Base-by-base conservation (phyloP, 2,329 filamentous ascomycete species). In the Calonectria pseudoreteaudii region DNA sequence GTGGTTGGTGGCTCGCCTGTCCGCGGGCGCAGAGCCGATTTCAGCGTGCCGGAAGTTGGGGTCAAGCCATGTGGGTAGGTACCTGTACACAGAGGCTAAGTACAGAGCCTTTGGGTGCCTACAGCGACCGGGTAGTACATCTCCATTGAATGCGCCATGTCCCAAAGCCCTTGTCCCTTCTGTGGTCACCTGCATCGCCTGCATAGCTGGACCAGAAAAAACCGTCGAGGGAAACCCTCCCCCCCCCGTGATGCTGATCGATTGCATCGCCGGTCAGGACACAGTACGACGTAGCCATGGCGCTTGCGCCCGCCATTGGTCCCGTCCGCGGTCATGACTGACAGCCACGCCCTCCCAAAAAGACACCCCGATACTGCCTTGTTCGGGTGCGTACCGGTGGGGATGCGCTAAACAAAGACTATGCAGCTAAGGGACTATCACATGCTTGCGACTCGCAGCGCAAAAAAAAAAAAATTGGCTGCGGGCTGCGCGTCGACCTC, bases 361-460 rank as follows among this genome's bases (percentile, higher is more conserved):
- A 62, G 11, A 34, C 66, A 66, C 74, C 76, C 78, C 77, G 76
- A 78, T 74, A 71, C 67, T 58, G 58, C 38, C 34, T 44, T 53
- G 28, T 68, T 49, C 77, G 74, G 71, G 73, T 74, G 75, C 69
- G 60, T 78, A 78, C 74, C 76, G 68, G 75, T 74, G 58, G 58
- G 38, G 52, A 53, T 56, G 64, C 68, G 70, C 60, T 53, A 64
- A 72, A 74, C 52, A 68, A 65, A 69, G 70, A 52, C 50, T 78
- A 79, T 78, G 76, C 78, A 78, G 71, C 72, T 80, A 79, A 67
- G 52, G 75, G 67, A 78, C 71, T 74, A 78, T 80, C 78, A 80
- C 78, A 80, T 80, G 78, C 78, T 79, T 80, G 30, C 23, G 56
- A 74, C 53, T 70, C 66, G 74, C 66, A 30, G 56, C n/a, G 44